phyloP scores from a whole-genome alignment of 225 moss, liverwort and hornwort genomes.

The Bryoerythrophyllum caledonicum region DNA sequence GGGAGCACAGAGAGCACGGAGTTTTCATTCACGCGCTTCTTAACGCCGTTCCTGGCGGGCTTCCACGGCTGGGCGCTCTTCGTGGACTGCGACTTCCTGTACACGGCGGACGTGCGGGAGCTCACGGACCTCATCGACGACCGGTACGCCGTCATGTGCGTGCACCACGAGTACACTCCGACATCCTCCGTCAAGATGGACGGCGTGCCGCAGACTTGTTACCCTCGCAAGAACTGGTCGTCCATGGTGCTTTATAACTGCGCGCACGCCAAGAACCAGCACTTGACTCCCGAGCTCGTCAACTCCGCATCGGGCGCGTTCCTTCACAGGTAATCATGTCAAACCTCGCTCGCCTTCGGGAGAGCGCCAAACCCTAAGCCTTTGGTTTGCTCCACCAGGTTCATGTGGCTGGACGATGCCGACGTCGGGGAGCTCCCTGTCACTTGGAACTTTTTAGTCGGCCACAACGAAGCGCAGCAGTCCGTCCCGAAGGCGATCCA shows the following conservation, averaged over 20 bases:
- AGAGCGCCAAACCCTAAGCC: neutral
- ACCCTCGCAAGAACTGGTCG: conserved; percentile 75
- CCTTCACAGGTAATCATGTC: conserved; percentile 50
- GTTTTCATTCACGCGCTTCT: conserved; percentile 66
- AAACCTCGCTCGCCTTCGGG: too few relatives aligned
- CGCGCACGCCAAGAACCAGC: conserved; percentile 49
- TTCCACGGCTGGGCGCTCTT: conserved; percentile 68
- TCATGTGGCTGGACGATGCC: conserved; percentile 65
- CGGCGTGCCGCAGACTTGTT: conserved; percentile 52
- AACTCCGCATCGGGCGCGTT: conserved; percentile 54
- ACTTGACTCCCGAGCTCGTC: conserved; percentile 50
- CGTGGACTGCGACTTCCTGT: conserved; percentile 65
- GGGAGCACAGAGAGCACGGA: conserved; percentile 62
- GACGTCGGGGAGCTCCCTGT: conserved; percentile 58
- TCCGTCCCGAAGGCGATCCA: conserved; percentile 52
- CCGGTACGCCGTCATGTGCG: conserved; percentile 62
- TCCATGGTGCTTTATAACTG: conserved; percentile 73
- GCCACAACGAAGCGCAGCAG: conserved; percentile 35
- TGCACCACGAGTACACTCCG: conserved; percentile 55
- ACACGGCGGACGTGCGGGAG: conserved; percentile 56
- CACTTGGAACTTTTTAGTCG: conserved; percentile 77
- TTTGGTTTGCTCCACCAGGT: conserved; percentile 29
- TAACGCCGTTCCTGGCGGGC: conserved; percentile 66
- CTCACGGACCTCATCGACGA: conserved; percentile 54
- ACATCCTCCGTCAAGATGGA: conserved; percentile 51